Conservation (phyloP, 2,329 filamentous ascomycete species). For the Scorias spongiosa region DNA sequence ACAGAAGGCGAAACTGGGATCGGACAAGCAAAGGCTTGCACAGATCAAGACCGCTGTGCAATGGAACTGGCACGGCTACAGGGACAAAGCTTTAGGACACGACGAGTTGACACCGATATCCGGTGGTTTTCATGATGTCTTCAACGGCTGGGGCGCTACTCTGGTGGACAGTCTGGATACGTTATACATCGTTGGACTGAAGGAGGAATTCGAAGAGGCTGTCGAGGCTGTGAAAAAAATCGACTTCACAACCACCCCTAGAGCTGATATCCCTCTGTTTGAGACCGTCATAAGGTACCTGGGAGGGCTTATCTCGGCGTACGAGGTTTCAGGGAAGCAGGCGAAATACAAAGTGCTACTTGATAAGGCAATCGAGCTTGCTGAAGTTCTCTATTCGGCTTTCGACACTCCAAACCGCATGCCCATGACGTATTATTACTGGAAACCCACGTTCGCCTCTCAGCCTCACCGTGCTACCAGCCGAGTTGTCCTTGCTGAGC, state of each 20-base stretch:
- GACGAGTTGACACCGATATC: conserved; percentile 71
- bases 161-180: conserved; percentile 72
- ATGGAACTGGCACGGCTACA: conserved; percentile 73
- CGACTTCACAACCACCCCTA: conserved; percentile 62
- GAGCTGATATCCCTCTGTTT: conserved; percentile 68
- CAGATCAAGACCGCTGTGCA: conserved; percentile 59
- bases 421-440: conserved; percentile 68
- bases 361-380: conserved; percentile 64
- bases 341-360: conserved; percentile 50
- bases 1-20: conserved; percentile 47
- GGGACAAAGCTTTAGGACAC: conserved; percentile 62
- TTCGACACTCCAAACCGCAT: conserved; percentile 93
- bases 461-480: conserved; percentile 47
- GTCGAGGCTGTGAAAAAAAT: conserved; percentile 54
- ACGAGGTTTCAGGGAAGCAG: conserved; percentile 59
- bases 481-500: conserved; percentile 46
- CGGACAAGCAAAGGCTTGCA: conserved; percentile 45
- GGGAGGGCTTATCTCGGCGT: conserved; percentile 71
- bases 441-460: conserved; percentile 50
- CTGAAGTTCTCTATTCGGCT: conserved; percentile 62
- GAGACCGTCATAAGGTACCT: conserved; percentile 87
- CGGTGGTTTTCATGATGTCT: conserved; percentile 56
- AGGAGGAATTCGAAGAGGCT: conserved; percentile 66
- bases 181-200: conserved; percentile 71
- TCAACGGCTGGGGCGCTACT: conserved; percentile 83